Conservation (phyloP, 73 alveolate genomes). For the Paramecium primaurelia region DNA sequence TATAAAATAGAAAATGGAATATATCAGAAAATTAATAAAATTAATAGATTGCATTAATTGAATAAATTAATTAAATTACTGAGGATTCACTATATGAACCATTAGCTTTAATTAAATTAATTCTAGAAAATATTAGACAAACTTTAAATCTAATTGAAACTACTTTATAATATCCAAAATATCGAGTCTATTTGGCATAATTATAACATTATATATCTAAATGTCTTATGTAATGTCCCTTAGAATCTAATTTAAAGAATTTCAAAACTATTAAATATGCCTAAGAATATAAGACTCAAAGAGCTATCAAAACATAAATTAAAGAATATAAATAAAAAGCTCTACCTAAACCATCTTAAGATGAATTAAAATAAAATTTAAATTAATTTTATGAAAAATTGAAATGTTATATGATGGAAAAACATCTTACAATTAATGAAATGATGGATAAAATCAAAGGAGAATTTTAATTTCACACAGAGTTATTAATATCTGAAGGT, state of each 20-base stretch:
- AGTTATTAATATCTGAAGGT: neutral
- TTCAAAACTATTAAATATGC: neutral
- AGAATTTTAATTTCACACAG: neutral
- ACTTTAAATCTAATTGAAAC: neutral
- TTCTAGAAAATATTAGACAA: neutral
- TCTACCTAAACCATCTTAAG: neutral
- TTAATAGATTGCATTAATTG: neutral
- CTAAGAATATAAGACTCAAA: neutral
- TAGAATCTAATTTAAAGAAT: neutral
- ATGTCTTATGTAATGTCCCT: conserved; percentile 1
- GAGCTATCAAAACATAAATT: neutral
- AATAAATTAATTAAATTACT: neutral
- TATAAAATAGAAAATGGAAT: conserved; percentile 15
- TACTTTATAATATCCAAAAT: neutral
- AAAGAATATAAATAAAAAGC: neutral
- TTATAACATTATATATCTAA: neutral
- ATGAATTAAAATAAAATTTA: neutral
- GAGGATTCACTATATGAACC: conserved; percentile 23
- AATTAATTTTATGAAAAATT: neutral
- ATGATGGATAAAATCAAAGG: conserved; percentile 35
- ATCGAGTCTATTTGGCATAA: neutral
- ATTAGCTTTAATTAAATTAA: conserved; percentile 8
- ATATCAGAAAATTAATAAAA: neutral
- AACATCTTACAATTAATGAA: neutral
- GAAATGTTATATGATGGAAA: conserved; percentile 15